These are phyloP conservation scores for Zalaria sp. DNA, from an alignment of 2,329 filamentous ascomycete species.

Conservation along the genomic window DNA sequence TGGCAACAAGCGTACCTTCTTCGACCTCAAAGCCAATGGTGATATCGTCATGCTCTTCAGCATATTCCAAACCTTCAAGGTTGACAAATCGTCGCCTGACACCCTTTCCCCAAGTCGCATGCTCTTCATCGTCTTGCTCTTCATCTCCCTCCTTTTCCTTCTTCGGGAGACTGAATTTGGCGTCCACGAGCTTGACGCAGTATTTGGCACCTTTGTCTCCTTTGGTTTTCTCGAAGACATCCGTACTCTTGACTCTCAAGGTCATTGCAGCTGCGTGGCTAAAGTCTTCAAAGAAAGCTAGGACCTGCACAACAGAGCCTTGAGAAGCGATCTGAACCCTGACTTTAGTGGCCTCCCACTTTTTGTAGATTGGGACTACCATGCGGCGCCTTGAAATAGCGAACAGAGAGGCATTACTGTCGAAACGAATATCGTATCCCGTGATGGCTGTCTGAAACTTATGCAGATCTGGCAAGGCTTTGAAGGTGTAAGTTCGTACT, in stretches of 20 bases:
- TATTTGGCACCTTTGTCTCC: constrained; percentile 36
- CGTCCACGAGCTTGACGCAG: constrained; percentile 67
- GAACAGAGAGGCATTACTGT: constrained; percentile 51
- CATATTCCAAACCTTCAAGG: constrained; percentile 75
- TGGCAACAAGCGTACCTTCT: constrained; percentile 18
- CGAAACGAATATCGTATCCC: constrained; percentile 52
- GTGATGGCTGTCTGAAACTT: constrained; percentile 67
- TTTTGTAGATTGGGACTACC: constrained; percentile 88
- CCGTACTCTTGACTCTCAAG: constrained; percentile 71
- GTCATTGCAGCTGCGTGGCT: constrained; percentile 79
- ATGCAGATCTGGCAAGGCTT: constrained; percentile 47
- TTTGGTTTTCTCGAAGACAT: constrained; percentile 54
- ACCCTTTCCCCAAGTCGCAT: constrained; percentile 37
- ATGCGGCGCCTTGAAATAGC: constrained; percentile 60
- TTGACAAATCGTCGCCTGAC: constrained; percentile 64
- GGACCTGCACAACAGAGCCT: constrained; percentile 60
- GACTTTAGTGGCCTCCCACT: constrained; percentile 73
- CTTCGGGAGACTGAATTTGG: constrained; percentile 74
- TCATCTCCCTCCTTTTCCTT: constrained; percentile 34
- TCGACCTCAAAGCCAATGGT: constrained; percentile 71
- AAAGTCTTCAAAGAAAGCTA: constrained; percentile 83
- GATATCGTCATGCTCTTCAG: constrained; percentile 87
- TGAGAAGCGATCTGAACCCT: constrained; percentile 65
- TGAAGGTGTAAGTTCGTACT: constrained; percentile 48
- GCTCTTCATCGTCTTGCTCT: constrained; percentile 37